Conservation (phyloP, 768 basidiomycete genomes). For the Scleroderma citrinum region DNA sequence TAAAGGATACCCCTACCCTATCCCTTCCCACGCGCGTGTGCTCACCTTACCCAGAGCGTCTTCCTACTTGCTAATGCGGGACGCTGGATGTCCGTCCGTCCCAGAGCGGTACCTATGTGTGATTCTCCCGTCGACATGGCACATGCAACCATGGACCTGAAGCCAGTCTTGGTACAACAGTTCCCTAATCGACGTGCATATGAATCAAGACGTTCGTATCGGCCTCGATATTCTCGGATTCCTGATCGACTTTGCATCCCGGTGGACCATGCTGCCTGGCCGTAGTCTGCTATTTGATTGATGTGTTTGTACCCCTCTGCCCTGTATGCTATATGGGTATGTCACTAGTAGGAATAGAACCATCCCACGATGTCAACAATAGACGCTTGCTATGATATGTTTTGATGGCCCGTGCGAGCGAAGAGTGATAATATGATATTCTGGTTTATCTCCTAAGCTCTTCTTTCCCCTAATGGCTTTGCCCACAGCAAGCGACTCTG, state of each 20-base stretch:
- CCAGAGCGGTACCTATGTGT: neutral
- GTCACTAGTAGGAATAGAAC: no score
- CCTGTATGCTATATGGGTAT: neutral
- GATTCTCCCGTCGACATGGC: neutral
- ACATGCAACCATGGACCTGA: constrained; percentile 4
- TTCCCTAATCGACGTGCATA: constrained; percentile 1
- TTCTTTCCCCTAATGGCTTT: neutral
- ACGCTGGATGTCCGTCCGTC: constrained; percentile 8
- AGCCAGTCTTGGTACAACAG: constrained; percentile 1
- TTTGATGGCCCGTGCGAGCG: neutral
- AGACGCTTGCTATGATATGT: no score
- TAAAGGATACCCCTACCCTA: constrained; percentile 18
- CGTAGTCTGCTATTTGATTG: constrained; percentile 9
- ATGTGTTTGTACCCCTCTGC: neutral
- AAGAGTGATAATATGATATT: neutral
- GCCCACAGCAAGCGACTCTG: neutral
- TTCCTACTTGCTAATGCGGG: constrained; percentile 30
- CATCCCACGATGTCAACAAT: no score
- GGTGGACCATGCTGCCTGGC: constrained; percentile 11
- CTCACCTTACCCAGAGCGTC: constrained; percentile 25
- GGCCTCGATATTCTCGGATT: constrained; percentile 38
- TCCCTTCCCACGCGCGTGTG: neutral
- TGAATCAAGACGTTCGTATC: constrained; percentile 2
- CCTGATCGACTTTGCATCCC: constrained; percentile 40
- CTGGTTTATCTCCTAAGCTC: neutral